These are phyloP conservation scores for Macrolepiota fuliginosa DNA, from an alignment of 768 basidiomycete genomes.

Conservation along the genomic window DNA sequence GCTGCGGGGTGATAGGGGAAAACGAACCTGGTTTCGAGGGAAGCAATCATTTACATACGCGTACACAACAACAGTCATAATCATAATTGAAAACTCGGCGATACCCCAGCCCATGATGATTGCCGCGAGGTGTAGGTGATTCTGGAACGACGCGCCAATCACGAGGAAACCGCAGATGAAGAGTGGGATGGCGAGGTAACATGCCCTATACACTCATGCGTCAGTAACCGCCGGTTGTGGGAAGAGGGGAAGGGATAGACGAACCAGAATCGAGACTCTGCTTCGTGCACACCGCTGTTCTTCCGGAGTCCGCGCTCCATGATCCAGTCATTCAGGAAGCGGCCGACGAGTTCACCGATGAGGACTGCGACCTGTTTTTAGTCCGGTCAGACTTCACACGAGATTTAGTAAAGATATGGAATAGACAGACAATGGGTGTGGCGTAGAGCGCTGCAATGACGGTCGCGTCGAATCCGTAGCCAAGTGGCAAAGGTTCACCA, in stretches of 20 bases:
- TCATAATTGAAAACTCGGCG: slow-evolving; percentile 45
- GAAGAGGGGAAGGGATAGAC: neutral
- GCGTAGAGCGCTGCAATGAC: slow-evolving; percentile 35
- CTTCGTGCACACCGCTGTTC: slow-evolving; percentile 37
- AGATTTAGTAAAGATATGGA: neutral
- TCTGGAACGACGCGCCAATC: slow-evolving; percentile 49
- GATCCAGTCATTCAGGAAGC: slow-evolving; percentile 33
- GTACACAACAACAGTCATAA: slow-evolving; percentile 52
- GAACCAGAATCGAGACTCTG: slow-evolving; percentile 49
- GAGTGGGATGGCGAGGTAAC: slow-evolving; percentile 49
- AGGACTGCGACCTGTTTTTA: slow-evolving; percentile 28
- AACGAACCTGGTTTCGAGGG: slow-evolving; percentile 26
- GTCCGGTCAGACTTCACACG: neutral
- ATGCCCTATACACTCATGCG: slow-evolving; percentile 33
- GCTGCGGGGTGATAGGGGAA: too few species aligned
- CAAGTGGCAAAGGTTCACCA: slow-evolving; percentile 18
- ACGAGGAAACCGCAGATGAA: slow-evolving; percentile 53
- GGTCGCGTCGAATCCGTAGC: slow-evolving; percentile 35
- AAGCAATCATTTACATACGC: slow-evolving; percentile 29
- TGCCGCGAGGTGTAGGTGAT: slow-evolving; percentile 41
- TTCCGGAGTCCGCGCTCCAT: slow-evolving; percentile 26
- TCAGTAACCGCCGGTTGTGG: neutral
- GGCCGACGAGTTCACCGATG: slow-evolving; percentile 33
- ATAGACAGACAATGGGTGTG: slow-evolving; percentile 30
- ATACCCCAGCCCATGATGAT: slow-evolving; percentile 63